Evolutionary conservation across 2,329 filamentous ascomycete genomes (phyloP).

Genomic region (Clonostachys rosea): DNA sequence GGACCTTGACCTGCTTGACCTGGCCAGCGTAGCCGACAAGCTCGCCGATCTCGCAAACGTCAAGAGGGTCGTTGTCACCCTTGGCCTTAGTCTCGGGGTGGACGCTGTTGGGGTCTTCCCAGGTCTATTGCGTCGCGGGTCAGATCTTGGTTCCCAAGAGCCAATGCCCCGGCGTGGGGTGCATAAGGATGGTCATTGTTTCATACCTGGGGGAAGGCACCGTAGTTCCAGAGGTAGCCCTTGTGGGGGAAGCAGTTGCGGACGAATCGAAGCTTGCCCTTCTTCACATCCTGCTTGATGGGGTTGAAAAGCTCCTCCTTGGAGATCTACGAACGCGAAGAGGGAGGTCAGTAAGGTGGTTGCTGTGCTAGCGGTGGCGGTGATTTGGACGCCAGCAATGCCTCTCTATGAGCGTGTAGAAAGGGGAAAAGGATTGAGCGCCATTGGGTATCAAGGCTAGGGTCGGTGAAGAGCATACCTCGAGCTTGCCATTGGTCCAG

Average conservation of each 20-base stretch:
- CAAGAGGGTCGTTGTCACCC: conserved; percentile 98
- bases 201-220: conserved; percentile 92
- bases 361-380: too few relatives aligned
- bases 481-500: conserved; percentile 99
- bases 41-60: conserved; percentile 99
- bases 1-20: conserved; percentile 99
- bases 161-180: not conserved
- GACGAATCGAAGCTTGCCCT: conserved; percentile 98
- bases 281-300: conserved; percentile 99
- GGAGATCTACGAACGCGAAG: conserved; percentile 65
- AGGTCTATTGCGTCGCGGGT: conserved; percentile 60
- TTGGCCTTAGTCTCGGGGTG: conserved; percentile 99
- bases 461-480: conserved; percentile 56
- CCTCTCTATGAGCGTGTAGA: not conserved
- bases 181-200: not conserved
- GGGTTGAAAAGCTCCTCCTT: conserved; percentile 98
- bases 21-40: conserved; percentile 93
- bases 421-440: not conserved
- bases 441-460: not conserved
- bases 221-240: conserved; percentile 99
- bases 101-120: conserved; percentile 94
- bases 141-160: not conserved
- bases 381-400: not conserved
- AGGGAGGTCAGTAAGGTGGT: not conserved
- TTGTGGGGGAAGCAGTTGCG: conserved; percentile 99